phyloP scores from a whole-genome alignment of 495 filamentous ascomycete species.

The Talaromyces stipitatus region DNA sequence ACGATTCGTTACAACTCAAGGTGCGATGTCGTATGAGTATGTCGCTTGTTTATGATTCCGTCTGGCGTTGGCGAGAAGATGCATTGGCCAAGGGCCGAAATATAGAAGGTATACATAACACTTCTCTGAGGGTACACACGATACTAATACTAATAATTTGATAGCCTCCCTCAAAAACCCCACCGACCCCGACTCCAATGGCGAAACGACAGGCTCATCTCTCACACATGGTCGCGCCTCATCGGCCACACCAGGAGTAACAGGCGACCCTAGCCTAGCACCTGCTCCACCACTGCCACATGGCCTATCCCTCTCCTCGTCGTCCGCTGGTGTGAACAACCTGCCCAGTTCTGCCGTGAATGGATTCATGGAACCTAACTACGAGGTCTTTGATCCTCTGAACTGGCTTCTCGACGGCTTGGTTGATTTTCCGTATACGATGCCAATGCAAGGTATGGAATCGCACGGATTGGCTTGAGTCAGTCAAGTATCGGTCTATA shows the following conservation, averaged over 20 bases:
- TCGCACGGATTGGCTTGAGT: conserved; percentile 23
- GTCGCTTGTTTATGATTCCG: conserved; percentile 85
- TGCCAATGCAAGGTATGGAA: conserved; percentile 33
- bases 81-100: conserved; percentile 71
- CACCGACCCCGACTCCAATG: conserved; percentile 72
- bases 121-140: neutral
- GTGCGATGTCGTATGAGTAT: conserved; percentile 88
- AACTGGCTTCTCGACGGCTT: conserved; percentile 86
- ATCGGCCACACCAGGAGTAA: conserved; percentile 28
- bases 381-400: conserved; percentile 82
- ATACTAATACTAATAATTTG: neutral
- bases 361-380: conserved; percentile 57
- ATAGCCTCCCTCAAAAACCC: conserved; percentile 73
- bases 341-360: conserved; percentile 32
- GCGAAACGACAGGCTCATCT: conserved; percentile 64
- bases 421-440: conserved; percentile 66
- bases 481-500: neutral
- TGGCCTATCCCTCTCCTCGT: conserved; percentile 21
- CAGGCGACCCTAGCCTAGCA: conserved; percentile 41
- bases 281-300: conserved; percentile 32
- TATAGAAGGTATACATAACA: conserved; percentile 59
- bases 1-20: conserved; percentile 72
- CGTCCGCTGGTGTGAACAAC: conserved; percentile 29
- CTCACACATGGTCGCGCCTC: conserved; percentile 24
- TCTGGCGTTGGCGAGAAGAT: conserved; percentile 90